Evolutionary conservation across 805 yeast species (phyloP).

Genomic region (Candida saitoana): DNA sequence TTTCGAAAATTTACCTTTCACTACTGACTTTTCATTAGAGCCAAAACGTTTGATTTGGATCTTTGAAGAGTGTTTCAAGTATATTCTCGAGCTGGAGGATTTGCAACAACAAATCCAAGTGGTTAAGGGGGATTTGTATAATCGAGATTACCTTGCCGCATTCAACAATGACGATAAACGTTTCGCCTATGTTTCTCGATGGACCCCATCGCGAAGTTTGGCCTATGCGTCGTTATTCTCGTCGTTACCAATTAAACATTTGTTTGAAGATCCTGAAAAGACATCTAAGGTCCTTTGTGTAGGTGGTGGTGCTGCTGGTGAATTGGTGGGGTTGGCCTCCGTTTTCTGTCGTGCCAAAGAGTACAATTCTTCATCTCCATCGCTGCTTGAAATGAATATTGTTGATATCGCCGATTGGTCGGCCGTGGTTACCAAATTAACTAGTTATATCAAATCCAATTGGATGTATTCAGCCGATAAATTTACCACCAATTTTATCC

Average conservation of each 20-base stretch:
- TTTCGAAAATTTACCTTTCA: constrained; percentile 25
- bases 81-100: constrained; percentile 30
- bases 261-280: constrained; percentile 29
- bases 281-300: constrained; percentile 50
- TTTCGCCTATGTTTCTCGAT: constrained; percentile 73
- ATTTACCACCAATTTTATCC: constrained; percentile 24
- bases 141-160: constrained; percentile 68
- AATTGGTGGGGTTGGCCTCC: constrained; percentile 61
- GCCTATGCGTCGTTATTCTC: constrained; percentile 68
- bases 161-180: constrained; percentile 61
- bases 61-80: constrained; percentile 29
- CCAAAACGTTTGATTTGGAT: constrained; percentile 34
- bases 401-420: constrained; percentile 83
- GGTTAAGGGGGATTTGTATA: constrained; percentile 66
- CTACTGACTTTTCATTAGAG: constrained; percentile 27
- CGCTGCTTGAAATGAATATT: constrained; percentile 45
- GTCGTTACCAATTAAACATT: constrained; percentile 39
- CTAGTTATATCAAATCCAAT: constrained; percentile 38
- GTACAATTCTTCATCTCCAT: constrained; percentile 25
- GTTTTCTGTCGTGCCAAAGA: constrained; percentile 45
- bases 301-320: constrained; percentile 93
- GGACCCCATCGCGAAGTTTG: constrained; percentile 82
- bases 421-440: constrained; percentile 44
- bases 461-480: constrained; percentile 48
- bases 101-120: constrained; percentile 50